Percentiles rank a stretch among this genome's conserved stretches.
Evolutionary conservation across 1,284 basidiomycete genomes (phyloP).

Genomic region (Entoloma clypeatum): DNA sequence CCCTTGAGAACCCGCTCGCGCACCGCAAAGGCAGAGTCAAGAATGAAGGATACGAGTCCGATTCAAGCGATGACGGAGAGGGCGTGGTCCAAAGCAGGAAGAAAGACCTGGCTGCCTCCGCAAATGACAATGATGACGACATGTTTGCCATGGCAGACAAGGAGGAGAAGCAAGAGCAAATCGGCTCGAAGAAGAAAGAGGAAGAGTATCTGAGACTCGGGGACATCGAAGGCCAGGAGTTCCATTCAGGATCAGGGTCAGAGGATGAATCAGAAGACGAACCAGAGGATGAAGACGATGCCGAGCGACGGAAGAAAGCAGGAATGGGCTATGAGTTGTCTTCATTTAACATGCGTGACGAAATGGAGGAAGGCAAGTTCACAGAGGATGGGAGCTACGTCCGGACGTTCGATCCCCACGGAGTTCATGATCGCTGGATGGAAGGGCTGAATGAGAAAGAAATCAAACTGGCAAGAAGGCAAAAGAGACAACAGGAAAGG

Average conservation of each 20-base stretch:
- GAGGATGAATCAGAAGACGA: slow-evolving; percentile 47
- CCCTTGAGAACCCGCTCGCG: slow-evolving; percentile 59
- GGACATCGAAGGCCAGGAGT: slow-evolving; percentile 95
- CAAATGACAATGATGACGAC: slow-evolving; percentile 76
- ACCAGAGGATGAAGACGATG: slow-evolving; percentile 78
- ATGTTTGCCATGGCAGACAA: slow-evolving; percentile 81
- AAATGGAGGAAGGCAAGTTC: slow-evolving; percentile 97
- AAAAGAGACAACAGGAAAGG: slow-evolving; percentile 66
- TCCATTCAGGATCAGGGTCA: slow-evolving; percentile 49
- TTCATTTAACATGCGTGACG: slow-evolving; percentile 98
- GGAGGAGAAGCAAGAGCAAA: slow-evolving; percentile 44
- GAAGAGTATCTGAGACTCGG: slow-evolving; percentile 79
- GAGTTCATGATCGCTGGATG: slow-evolving; percentile 94
- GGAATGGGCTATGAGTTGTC: slow-evolving; percentile 94
- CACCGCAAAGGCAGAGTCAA: slow-evolving; percentile 67
- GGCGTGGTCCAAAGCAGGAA: slow-evolving; percentile 79
- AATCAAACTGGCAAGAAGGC: slow-evolving; percentile 78
- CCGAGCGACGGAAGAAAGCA: slow-evolving; percentile 65
- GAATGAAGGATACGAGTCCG: slow-evolving; percentile 89
- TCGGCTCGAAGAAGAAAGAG: slow-evolving; percentile 53
- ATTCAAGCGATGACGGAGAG: slow-evolving; percentile 90
- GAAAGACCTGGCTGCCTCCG: slow-evolving; percentile 49
- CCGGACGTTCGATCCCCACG: slow-evolving; percentile 85
- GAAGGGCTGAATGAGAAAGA: slow-evolving; percentile 82
- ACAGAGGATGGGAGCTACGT: slow-evolving; percentile 90